Evolutionary conservation across 2,329 filamentous ascomycete species (phyloP).

Genomic region (Didymella sp.): DNA sequence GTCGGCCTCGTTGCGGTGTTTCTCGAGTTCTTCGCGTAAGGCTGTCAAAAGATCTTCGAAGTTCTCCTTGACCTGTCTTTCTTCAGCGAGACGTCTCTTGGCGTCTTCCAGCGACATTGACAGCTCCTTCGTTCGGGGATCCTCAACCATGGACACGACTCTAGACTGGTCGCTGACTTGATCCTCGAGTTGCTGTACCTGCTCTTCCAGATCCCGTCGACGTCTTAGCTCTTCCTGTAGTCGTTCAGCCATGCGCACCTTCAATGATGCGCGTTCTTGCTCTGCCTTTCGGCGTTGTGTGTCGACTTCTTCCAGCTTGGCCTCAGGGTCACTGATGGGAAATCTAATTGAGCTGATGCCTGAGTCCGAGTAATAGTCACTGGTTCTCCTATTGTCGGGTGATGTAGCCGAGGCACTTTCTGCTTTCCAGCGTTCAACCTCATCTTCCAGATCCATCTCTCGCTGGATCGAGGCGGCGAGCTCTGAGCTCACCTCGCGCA

Average conservation of each 20-base stretch:
- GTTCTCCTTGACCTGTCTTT: conserved; percentile 86
- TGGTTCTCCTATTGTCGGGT: conserved; percentile 75
- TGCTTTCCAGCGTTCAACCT: conserved; percentile 86
- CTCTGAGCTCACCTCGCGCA: conserved; percentile 91
- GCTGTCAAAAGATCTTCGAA: conserved; percentile 91
- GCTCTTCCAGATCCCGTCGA: conserved; percentile 78
- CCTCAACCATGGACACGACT: conserved; percentile 33
- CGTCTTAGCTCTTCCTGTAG: conserved; percentile 84
- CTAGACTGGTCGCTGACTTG: conserved; percentile 61
- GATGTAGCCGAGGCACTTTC: conserved; percentile 68
- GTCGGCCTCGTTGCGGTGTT: conserved; percentile 85
- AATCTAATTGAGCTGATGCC: conserved; percentile 85
- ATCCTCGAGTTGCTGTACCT: conserved; percentile 82
- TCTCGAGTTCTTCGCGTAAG: conserved; percentile 81
- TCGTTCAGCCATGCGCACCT: conserved; percentile 82
- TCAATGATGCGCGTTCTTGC: conserved; percentile 87
- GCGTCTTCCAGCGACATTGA: conserved; percentile 83
- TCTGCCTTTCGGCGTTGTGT: conserved; percentile 82
- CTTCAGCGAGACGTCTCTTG: conserved; percentile 80
- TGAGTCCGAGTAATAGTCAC: conserved; percentile 98
- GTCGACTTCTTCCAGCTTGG: conserved; percentile 74
- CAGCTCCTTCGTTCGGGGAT: conserved; percentile 74
- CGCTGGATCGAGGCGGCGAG: conserved; percentile 89
- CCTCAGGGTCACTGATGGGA: conserved; percentile 66
- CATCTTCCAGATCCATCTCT: conserved; percentile 95